Evolutionary conservation across 495 filamentous ascomycete genomes (phyloP), one percentile per base, ranked within the genome.

Genomic region (Aspergillus leporis): DNA sequence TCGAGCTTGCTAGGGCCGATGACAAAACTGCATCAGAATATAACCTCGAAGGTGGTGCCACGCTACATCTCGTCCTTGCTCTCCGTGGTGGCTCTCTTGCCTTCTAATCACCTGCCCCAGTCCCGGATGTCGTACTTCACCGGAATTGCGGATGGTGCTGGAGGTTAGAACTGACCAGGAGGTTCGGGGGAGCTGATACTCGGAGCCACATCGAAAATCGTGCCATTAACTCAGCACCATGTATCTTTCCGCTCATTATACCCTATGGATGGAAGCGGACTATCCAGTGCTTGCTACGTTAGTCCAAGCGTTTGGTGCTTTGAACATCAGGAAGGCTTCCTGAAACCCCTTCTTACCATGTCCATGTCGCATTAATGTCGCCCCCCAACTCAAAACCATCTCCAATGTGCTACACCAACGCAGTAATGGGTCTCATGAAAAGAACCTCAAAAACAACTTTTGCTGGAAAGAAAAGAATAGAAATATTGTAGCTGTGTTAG

Each of bases 61-160:
- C 93, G 36, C 83, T 98, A 63, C 94, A 98, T 83, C 79, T 98
- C 64, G 94, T 98, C 53, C 84, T 98, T 59, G 95, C 94, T 58
- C 85, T 98, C 43, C 83, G 94, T 63, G 94, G 94, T 32, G 94
- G 92, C 21, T 68, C 53, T 14, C 51, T 57, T 47, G 51, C 56
- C 9, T 31, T 64, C 45, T 69, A 65, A 63, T 13, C 41, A 46
- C 32, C 18, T 36, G 7, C 34, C 21, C 31, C 12, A 5, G 28
- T n/a, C 28, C 50, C 21, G 6, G 21, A 23, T 53, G 38, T 38
- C 34, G 34, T 40, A 38, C 18, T 25, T 8, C 13, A 40, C 3
- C 51, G 18, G 23, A 22, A 36, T 21, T 18, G 14, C 38, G 28
- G 7, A 12, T 28, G 25, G 12, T 4, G 22, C 23, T 14, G 10